Percentiles rank a stretch among this genome's conserved stretches.
These are phyloP conservation scores for Penicillium chermesinum DNA, from an alignment of 495 filamentous ascomycete genomes.

Conservation along the genomic window DNA sequence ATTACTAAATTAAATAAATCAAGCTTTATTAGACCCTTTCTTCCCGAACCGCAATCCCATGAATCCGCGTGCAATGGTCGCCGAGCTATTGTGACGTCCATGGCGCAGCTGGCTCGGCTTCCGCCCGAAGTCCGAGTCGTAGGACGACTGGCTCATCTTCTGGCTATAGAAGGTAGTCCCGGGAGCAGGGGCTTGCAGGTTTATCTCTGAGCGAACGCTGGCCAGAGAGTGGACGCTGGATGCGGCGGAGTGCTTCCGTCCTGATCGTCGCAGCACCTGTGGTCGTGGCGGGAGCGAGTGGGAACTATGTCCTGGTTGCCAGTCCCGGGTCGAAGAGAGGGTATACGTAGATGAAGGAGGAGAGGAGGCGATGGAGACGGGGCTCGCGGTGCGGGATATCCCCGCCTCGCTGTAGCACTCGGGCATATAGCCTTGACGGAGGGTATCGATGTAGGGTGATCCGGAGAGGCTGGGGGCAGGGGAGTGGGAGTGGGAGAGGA, in stretches of 20 bases:
- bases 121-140: constrained; percentile 9
- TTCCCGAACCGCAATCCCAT: constrained; percentile 36
- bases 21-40: constrained; percentile 23
- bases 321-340: constrained; percentile 19
- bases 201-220: constrained; percentile 52
- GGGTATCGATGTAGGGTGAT: constrained; percentile 17
- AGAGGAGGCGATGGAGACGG: constrained; percentile 21
- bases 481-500: constrained; percentile 19
- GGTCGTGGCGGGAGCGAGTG: too few species aligned
- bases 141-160: background rate
- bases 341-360: constrained; percentile 12
- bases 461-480: constrained; percentile 2
- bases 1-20: too few species aligned
- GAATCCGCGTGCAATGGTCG: constrained; percentile 25
- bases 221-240: constrained; percentile 71
- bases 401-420: constrained; percentile 17
- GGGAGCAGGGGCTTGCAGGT: constrained; percentile 41
- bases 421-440: constrained; percentile 15
- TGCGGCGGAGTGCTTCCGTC: constrained; percentile 48
- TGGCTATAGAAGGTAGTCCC: constrained; percentile 1
- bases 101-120: constrained; percentile 22
- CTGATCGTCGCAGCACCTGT: too few species aligned
- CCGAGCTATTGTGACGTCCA: constrained; percentile 16
- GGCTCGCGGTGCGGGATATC: constrained; percentile 17
- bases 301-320: too few species aligned